Percentiles rank a stretch among this genome's conserved stretches.
phyloP scores from a whole-genome alignment of 2,329 filamentous ascomycete genomes.

The Tolypocladium amazonense region DNA sequence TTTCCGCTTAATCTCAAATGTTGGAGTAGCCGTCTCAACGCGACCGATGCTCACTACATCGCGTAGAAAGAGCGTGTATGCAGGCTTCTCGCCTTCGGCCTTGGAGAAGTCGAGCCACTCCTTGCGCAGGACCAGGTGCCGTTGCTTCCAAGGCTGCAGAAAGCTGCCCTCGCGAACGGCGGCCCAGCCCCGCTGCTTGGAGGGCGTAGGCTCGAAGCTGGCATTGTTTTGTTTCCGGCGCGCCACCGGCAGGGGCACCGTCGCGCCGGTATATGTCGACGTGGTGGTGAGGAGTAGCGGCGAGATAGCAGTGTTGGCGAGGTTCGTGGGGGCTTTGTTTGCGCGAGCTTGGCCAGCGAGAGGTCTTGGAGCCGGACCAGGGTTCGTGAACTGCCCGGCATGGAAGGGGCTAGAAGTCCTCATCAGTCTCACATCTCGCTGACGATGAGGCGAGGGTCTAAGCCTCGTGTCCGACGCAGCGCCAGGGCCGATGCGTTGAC shows the following conservation, averaged over 20 bases:
- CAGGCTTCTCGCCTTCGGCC: constrained; percentile 74
- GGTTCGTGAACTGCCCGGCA: constrained; percentile 73
- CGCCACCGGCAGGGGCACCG: constrained; percentile 60
- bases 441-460: background rate
- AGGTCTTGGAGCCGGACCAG: constrained; percentile 84
- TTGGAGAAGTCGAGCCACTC: constrained; percentile 93
- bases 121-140: constrained; percentile 85
- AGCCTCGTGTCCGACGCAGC: background rate
- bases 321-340: constrained; percentile 66
- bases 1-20: constrained; percentile 83
- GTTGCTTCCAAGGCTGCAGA: constrained; percentile 79
- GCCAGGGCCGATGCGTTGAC: background rate
- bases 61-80: constrained; percentile 74
- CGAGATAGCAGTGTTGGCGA: constrained; percentile 68
- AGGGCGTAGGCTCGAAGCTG: constrained; percentile 55
- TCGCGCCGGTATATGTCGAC: constrained; percentile 59
- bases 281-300: constrained; percentile 56
- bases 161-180: constrained; percentile 87
- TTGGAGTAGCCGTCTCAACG: constrained; percentile 82
- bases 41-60: constrained; percentile 85
- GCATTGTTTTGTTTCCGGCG: constrained; percentile 51
- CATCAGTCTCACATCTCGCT: background rate
- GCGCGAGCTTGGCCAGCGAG: constrained; percentile 76
- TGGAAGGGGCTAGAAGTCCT: background rate
- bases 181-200: constrained; percentile 74